Conservation (phyloP, 1,139 yeast species). For the Taphrina deformans region DNA sequence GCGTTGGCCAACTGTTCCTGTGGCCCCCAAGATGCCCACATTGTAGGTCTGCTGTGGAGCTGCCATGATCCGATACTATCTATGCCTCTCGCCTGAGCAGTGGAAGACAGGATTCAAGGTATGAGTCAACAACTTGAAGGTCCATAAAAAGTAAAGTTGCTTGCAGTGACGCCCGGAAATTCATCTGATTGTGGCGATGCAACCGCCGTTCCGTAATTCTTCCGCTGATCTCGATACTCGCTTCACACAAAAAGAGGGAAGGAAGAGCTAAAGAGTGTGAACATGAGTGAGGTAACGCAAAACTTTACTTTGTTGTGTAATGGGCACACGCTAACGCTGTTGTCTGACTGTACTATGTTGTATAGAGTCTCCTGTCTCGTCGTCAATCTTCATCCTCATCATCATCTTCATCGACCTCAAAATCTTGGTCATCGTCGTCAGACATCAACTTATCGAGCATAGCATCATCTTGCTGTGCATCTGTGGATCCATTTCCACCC, state of each 20-base stretch:
- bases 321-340: neutral
- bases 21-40: constrained; percentile 87
- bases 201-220: neutral
- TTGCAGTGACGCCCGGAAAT: neutral
- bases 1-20: constrained; percentile 84
- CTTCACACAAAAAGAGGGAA: too few species aligned
- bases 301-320: too few species aligned
- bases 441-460: neutral
- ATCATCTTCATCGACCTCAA: neutral
- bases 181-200: neutral
- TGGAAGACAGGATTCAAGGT: neutral
- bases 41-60: constrained; percentile 18
- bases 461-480: neutral
- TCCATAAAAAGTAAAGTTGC: neutral
- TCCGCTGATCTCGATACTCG: too few species aligned
- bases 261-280: too few species aligned
- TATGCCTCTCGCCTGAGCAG: too few species aligned
- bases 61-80: neutral
- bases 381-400: neutral
- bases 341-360: neutral
- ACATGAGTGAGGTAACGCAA: too few species aligned
- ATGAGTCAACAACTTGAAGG: neutral
- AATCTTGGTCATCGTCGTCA: neutral
- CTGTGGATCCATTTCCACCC: neutral
- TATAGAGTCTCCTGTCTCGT: neutral